Base-by-base conservation (phyloP, 1,139 yeast genomes). In the Nakaseomyces uthaithaninus region DNA sequence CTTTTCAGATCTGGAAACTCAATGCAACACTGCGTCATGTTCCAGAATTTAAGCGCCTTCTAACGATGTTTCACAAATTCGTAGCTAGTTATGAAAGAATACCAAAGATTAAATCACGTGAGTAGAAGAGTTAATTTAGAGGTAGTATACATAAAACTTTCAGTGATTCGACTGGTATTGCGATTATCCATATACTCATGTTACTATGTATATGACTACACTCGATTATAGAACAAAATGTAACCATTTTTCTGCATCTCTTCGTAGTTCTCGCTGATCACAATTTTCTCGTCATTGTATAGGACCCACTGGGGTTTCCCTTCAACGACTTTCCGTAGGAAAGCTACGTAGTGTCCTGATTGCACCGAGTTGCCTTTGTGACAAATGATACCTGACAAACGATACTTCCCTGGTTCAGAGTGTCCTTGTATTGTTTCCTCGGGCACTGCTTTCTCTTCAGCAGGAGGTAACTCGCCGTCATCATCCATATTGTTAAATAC, bases 321-420 rank as follows among this genome's bases (percentile, higher is more conserved):
- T 1, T 69, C 62, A 0, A 58, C 42, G 24, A 57, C 51, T 48
- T 74, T 74, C 41, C 67, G 68, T 36, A 87, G 69, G 54, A 83
- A 91, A 0, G 82, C 89, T 30, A 93, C 97, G 59, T 91, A 91
- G 60, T 91, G 99, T 0, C 98, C 98, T 0, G 96, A 86, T 47
- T 91, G 96, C 1, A 91, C 85, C 15, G 95, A 85, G 1, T 81
- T 71, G 9, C 99, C 99, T 60, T 91, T 91, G 61, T 91, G 99
- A 57, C 97, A 89, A 17, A 91, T 72, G 8, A 86, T 84, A 0
- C 86, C 84, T 41, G 75, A 71, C 35, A 91, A 63, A 12, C 56
- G 53, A 56, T 83, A 91, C 27, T 53, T 46, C 6, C 68, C 63
- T 3, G 50, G 31, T 4, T 54, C 45, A n/a, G 48, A 44, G 20